Evolutionary conservation across 768 basidiomycete species (phyloP), one percentile per base, ranked within the genome.

Genomic region (Suillus tomentosus): DNA sequence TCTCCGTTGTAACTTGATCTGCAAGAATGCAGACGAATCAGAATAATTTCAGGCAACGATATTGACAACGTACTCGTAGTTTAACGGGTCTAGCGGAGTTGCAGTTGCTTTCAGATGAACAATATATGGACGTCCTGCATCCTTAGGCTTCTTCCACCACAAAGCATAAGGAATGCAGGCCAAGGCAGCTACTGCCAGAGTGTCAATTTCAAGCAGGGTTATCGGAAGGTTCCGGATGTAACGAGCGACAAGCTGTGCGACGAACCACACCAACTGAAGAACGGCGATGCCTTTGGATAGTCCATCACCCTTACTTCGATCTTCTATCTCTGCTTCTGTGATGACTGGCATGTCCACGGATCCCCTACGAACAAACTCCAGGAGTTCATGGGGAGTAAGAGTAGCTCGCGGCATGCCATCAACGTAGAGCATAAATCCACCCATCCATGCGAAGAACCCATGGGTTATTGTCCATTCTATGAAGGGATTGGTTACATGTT

Each of bases 111-210:
- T 47, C 43, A 10, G 36, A 36, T 65, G 9, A 37, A 63, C 48
- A 42, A 24, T 14, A 43, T 31, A 22, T 22, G 70, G 70, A 50
- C 61, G 59, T 17, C 36, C 27, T 15, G 74, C 65, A 62, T 71
- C 65, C 34, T 73, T 65, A 1, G 78, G 78, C 62, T 79, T 79
- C 48, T 72, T 54, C 78, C 73, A 75, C 78, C 78, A 80, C 27
- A 76, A 62, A 9, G 63, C 54, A 56, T 75, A 78, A 5, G 70
- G 70, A 39, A 73, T 34, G 17, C 68, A 60, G 37, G 76, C 75
- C 24, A 77, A 63, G 5, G 65, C 61, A 1, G 71, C 73, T 62
- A 74, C 72, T 10, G 76, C 76, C 17, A 78, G 57, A 0, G 78
- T 78, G 9, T 68, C 42, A 9, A 79, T 40, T 67, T 80, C 77